Base-by-base conservation (phyloP, 1,284 basidiomycete genomes). In the Fomes fomentarius region DNA sequence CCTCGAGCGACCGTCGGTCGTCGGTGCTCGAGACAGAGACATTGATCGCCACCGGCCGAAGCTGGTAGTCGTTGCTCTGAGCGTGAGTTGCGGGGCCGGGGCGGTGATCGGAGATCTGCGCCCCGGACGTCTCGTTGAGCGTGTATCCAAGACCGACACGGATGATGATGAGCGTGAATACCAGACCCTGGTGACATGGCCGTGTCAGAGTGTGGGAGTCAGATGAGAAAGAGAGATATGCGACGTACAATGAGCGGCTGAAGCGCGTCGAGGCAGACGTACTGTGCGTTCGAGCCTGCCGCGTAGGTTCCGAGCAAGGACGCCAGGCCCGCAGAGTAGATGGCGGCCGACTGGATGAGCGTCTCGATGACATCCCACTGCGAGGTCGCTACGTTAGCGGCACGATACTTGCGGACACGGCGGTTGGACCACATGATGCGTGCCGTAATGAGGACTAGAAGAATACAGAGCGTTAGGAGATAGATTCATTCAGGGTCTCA, bases 131-230 rank as follows among this genome's bases (percentile, higher is more conserved):
- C 21, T 37, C 33, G 47, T 52, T 53, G 35, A 58, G 45, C 5
- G 52, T 55, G 57, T 56, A 55, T 9, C 57, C 57, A 17, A 59
- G 54, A 40, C 57, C 57, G 35, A 59, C 57, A n/a, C 57, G 57
- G 47, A 59, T 59, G 50, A 59, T 59, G 38, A 59, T 59, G 22
- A 59, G 53, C n/a, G 57, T 59, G 47, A 59, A 59, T n/a, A 55
- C 53, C 12, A 59, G 44, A 19, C 57, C 57, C 57, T 59, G 22
- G 3, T 0, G 22, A 1, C 31, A 1, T 9, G 9, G 15, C 4
- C 19, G n/a, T 14, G 28, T 21, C 15, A 41, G 30, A 14, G 8
- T 21, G 19, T 22, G 9, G 25, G 22, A n/a, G 11, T 30, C 6
- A 8, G 9, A 21, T 9, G 38, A 26, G 15, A 21, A n/a, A 25